Base-by-base conservation (phyloP, 345 rosid genomes). In the Triadica sebifera region DNA sequence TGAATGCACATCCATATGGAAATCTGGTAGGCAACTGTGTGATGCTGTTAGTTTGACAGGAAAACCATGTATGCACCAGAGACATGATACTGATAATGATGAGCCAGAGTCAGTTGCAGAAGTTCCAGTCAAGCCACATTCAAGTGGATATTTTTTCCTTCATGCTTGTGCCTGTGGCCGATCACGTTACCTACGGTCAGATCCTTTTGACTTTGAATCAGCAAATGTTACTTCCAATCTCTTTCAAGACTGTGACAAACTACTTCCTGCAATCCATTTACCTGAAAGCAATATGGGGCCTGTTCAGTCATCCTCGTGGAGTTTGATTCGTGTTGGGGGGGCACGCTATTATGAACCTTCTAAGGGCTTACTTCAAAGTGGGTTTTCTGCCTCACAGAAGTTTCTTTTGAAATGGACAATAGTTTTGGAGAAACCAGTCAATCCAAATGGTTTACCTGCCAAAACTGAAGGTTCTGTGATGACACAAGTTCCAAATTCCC, bases 121-220 rank as follows among this genome's bases (percentile, higher is more conserved):
- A 69, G 73, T 71, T 65, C 77, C 70, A 55, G 61, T 64, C 37
- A 85, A 81, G 81, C 67, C 85, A 62, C 97, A 92, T 87, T 88
- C 90, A 64, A 92, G 96, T 75, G 93, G 92, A 59, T 89, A 84
- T 77, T 87, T 85, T 77, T 90, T 90, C 79, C 92, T 90, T 76
- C 97, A 92, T 73, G 93, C 97, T 29, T 92, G 97, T 79, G 88
- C 93, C 60, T 92, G 96, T 86, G 97, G 96, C 58, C 93, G 92
- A 57, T 84, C 92, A 73, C 86, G 96, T 73, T 76, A 20, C 59
- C 78, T 89, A 66, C 85, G 82, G 59, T 76, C 85, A 52, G 97
- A 92, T 72, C 93, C 90, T 72, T 92, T 89, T 81, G 89, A 88
- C 77, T 90, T 89, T 82, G 88, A 87, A 75, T 87, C 91, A 5